Percentiles rank a stretch among this genome's conserved stretches.
Conservation (phyloP, 768 basidiomycete species). For the Hirschioporus abietinus region DNA sequence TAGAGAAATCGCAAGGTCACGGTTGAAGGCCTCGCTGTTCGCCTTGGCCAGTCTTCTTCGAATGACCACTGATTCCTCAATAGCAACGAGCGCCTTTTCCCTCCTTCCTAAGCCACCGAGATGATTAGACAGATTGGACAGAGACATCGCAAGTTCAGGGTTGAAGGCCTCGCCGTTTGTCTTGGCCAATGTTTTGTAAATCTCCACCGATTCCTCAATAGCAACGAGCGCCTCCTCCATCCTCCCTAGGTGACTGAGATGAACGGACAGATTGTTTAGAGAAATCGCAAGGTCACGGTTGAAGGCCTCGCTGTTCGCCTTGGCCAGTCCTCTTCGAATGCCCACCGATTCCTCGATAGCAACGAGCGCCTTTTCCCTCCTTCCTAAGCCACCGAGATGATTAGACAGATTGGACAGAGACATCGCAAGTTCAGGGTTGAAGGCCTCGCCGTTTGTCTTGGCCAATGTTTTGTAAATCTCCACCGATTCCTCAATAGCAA, state of each 20-base stretch:
- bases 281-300: slow-evolving; percentile 5
- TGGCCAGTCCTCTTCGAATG: too few relatives aligned
- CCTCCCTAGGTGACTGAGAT: slow-evolving; percentile 7
- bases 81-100: slow-evolving; percentile 8
- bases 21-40: neutral
- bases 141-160: slow-evolving; percentile 2
- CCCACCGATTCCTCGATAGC: too few relatives aligned
- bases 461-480: too few relatives aligned
- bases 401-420: too few relatives aligned
- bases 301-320: too few relatives aligned
- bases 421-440: too few relatives aligned
- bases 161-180: neutral
- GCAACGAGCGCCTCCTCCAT: slow-evolving; percentile 8
- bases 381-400: too few relatives aligned
- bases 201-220: slow-evolving; percentile 3
- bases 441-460: too few relatives aligned
- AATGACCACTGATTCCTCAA: slow-evolving; percentile 2
- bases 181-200: neutral
- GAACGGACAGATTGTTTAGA: slow-evolving; percentile 8
- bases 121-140: slow-evolving; percentile 8
- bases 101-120: slow-evolving; percentile 5
- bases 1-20: slow-evolving; percentile 2
- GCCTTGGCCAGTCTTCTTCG: neutral
- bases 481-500: neutral
- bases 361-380: too few relatives aligned